Conservation (phyloP, 2,329 filamentous ascomycete genomes). For the Atkinsonella texensis region DNA sequence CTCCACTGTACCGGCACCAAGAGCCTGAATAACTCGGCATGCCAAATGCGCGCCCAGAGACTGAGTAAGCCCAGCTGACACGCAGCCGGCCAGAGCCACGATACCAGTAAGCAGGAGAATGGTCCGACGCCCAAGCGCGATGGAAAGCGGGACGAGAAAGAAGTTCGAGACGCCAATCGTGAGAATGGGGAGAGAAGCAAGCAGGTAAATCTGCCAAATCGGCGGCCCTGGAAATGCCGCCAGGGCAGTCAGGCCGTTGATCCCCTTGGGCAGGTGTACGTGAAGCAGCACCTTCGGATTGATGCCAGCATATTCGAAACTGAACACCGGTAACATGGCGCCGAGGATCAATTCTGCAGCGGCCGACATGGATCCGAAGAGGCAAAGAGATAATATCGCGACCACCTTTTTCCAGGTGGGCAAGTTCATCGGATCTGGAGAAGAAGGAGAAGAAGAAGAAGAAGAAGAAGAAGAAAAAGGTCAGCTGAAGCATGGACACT, state of each 20-base stretch:
- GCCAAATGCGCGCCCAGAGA: not conserved
- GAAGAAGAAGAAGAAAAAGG: too few species aligned
- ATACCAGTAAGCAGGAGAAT: not conserved
- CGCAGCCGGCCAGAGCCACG: constrained; percentile 1
- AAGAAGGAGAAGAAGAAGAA: too few species aligned
- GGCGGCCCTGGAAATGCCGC: constrained; percentile 1
- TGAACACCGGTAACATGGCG: constrained; percentile 1
- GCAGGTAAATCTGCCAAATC: constrained; percentile 3
- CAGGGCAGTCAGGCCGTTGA: constrained; percentile 1
- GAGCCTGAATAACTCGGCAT: constrained; percentile 1
- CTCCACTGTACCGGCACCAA: constrained; percentile 2
- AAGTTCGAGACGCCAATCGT: constrained; percentile 2
- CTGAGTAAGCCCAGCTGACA: not conserved
- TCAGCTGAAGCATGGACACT: not conserved
- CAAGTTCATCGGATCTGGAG: constrained; percentile 1
- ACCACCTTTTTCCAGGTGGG: not conserved
- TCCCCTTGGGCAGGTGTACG: not conserved
- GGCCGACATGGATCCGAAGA: constrained; percentile 3
- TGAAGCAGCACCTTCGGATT: not conserved
- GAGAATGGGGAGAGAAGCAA: constrained; percentile 1
- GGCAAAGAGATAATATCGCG: not conserved
- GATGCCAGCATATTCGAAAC: constrained; percentile 2
- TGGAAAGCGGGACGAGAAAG: constrained; percentile 2
- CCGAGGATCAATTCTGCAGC: constrained; percentile 3
- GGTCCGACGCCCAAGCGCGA: constrained; percentile 1